phyloP scores from a whole-genome alignment of 2,329 filamentous ascomycete species.

The Colletotrichum coccodes region DNA sequence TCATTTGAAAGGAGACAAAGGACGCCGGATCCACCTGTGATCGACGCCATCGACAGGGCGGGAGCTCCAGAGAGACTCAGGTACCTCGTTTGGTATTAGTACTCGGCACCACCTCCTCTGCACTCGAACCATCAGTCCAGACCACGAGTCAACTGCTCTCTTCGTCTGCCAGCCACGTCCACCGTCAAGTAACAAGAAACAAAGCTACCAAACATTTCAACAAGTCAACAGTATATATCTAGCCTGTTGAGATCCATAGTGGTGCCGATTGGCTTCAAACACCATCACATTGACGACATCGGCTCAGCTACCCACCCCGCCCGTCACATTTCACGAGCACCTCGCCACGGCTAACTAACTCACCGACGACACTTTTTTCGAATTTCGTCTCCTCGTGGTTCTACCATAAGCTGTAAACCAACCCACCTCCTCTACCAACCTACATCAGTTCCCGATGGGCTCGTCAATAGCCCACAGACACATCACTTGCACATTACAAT shows the following conservation, averaged over 20 bases:
- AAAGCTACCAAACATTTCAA: neutral
- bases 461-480: constrained; percentile 32
- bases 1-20: constrained; percentile 33
- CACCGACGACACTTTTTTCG: constrained; percentile 5
- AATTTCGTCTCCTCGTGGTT: neutral
- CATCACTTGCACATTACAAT: constrained; percentile 31
- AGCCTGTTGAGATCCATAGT: neutral
- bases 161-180: constrained; percentile 10
- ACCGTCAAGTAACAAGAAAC: neutral
- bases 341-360: neutral
- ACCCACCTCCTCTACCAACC: neutral
- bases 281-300: constrained; percentile 25
- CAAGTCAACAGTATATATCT: constrained; percentile 2
- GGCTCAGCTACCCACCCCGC: neutral
- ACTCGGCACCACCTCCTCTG: constrained; percentile 19
- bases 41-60: constrained; percentile 29
- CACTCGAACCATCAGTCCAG: constrained; percentile 16
- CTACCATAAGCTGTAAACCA: neutral
- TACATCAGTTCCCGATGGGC: constrained; percentile 32
- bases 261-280: neutral
- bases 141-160: constrained; percentile 25
- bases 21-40: constrained; percentile 25
- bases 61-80: constrained; percentile 5
- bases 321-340: constrained; percentile 4
- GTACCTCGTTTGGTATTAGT: constrained; percentile 28